Base-by-base conservation (phyloP, 345 rosid genomes). In the Lepidium didymum region DNA sequence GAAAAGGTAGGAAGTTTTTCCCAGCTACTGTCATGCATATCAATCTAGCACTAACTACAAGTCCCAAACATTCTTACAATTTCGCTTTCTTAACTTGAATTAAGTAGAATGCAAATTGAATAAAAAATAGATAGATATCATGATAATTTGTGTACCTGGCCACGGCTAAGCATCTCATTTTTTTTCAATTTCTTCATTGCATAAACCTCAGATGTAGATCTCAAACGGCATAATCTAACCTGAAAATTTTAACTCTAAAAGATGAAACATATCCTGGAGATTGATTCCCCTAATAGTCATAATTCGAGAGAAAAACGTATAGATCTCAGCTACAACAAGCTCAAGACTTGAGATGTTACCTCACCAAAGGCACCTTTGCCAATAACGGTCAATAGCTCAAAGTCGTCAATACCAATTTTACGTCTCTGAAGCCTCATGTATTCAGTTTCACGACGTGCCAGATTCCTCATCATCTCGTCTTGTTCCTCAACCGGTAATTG, bases 351-450 rank as follows among this genome's bases (percentile, higher is more conserved):
- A 44, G 16, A 40, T 35, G 18, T 84, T 84, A 93, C 99, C 96
- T 94, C 99, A 40, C 87, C 99, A 72, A 91, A 94, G 71, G 97
- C 99, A 54, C 99, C 99, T 87, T 82, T 94, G 38, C 97, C 99
- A 65, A 90, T 87, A 33, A 90, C 82, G 29, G 91, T 87, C 64
- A 94, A 77, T 25, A 85, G 90, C 74, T 94, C 97, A 53, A 94
- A 94, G 68, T 94, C 99, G 64, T 94, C 99, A 10, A 90, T 86
- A 56, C 97, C 97, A 72, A 90, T 76, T 78, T 94, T 94, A 73
- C 96, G 96, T 69, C 98, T 82, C 83, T 93, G 98, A 79, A 88
- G 41, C 69, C 98, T 80, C 98, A 93, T 93, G 62, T 78, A 90
- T 78, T 87, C 98, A 2, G 98, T 93, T 72, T 93, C 97, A 12